Percentiles rank a stretch among this genome's conserved stretches.
Evolutionary conservation across 129 eudicot species (phyloP).

Genomic region (Escallonia herrerae): DNA sequence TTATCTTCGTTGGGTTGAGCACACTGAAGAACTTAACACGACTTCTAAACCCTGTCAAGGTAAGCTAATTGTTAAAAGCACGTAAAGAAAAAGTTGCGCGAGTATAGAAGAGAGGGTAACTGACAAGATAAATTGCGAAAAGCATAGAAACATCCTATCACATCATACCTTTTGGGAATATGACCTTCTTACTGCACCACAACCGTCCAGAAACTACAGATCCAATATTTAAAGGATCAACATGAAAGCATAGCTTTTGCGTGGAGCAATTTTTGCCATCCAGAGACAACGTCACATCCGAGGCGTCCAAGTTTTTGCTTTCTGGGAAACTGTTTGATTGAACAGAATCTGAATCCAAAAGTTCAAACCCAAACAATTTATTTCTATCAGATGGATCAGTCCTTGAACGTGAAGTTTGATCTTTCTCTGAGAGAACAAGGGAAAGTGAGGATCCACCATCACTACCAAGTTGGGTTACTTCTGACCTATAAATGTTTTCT

Average conservation of each 20-base stretch:
- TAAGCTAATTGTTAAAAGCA: slow-evolving; percentile 10
- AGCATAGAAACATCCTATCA: neutral
- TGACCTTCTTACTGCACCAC: slow-evolving; percentile 62
- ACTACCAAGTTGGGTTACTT: neutral
- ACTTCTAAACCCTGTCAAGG: slow-evolving; percentile 52
- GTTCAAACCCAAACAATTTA: slow-evolving; percentile 29
- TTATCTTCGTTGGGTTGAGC: slow-evolving; percentile 33
- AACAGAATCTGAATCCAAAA: neutral
- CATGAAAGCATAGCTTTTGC: slow-evolving; percentile 12
- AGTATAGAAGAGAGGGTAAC: neutral
- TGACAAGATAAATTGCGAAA: neutral
- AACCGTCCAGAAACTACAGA: slow-evolving; percentile 43
- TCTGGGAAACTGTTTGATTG: slow-evolving; percentile 10
- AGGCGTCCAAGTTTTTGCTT: slow-evolving; percentile 5
- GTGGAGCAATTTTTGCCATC: neutral
- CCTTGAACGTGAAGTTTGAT: slow-evolving; percentile 8
- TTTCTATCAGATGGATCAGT: slow-evolving; percentile 4
- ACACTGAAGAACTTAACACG: slow-evolving; percentile 48
- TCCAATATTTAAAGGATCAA: slow-evolving; percentile 41
- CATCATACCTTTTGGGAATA: slow-evolving; percentile 62
- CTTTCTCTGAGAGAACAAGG: slow-evolving; percentile 6
- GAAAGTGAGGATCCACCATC: slow-evolving; percentile 13
- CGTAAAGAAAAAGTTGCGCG: neutral
- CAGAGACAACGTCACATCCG: neutral
- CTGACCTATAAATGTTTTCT: neutral